phyloP scores from a whole-genome alignment of 192 early-diverging fungal genomes.

The Umbelopsis sp. region DNA sequence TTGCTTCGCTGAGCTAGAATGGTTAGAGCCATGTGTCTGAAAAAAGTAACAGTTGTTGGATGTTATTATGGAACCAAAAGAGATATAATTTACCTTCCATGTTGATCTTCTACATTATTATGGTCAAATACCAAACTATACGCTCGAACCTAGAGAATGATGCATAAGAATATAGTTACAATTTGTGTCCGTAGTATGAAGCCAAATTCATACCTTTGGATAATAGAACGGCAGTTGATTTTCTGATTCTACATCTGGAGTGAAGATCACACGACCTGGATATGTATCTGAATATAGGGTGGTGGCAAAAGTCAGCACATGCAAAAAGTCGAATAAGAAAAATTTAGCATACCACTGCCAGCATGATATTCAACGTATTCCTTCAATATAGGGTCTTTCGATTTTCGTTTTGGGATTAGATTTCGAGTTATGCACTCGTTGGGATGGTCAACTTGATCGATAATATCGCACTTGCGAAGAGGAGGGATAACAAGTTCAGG shows the following conservation, averaged over 20 bases:
- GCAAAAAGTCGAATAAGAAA: neutral
- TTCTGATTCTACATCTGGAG: conserved; percentile 8
- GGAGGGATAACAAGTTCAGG: conserved; percentile 67
- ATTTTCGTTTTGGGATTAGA: conserved; percentile 49
- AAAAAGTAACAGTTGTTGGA: neutral
- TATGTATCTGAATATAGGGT: neutral
- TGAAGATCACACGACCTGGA: conserved; percentile 25
- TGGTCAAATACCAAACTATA: conserved; percentile 30
- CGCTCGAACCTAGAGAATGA: conserved; percentile 23
- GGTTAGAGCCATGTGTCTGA: neutral
- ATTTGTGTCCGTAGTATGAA: no score
- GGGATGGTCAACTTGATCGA: conserved; percentile 19
- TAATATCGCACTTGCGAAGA: conserved; percentile 51
- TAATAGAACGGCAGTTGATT: conserved; percentile 47
- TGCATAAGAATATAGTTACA: no score
- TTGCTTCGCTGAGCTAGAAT: conserved; percentile 1
- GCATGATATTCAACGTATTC: conserved; percentile 44
- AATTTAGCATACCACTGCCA: conserved; percentile 2
- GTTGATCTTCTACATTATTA: neutral
- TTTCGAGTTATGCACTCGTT: conserved; percentile 35
- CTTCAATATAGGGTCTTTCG: conserved; percentile 45
- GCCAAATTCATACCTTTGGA: conserved; percentile 50
- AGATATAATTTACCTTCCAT: neutral
- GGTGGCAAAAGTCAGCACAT: neutral
- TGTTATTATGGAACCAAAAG: neutral